phyloP scores from a whole-genome alignment of 2,329 filamentous ascomycete species.

The Onygenales sp. region DNA sequence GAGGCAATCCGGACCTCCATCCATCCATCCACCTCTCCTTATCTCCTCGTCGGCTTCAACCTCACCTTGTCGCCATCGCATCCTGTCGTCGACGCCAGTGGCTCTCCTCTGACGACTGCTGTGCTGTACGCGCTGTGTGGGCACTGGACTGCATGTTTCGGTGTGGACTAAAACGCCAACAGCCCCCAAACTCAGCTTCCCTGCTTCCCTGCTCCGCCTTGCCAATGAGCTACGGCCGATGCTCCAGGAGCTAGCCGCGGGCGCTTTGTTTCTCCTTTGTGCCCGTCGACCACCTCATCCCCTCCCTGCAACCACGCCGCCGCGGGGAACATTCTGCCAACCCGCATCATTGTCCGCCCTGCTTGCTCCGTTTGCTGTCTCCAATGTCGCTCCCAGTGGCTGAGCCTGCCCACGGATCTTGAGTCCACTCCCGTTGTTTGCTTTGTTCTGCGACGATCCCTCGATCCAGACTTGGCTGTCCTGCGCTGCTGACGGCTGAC shows the following conservation, averaged over 20 bases:
- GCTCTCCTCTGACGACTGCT: too few relatives aligned
- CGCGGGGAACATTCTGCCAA: not conserved
- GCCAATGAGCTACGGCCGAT: not conserved
- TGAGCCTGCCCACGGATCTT: not conserved
- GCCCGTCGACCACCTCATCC: slow-evolving; percentile 3
- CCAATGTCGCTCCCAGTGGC: slow-evolving; percentile 2
- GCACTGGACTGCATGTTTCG: too few relatives aligned
- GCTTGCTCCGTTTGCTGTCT: not conserved
- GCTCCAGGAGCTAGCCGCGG: slow-evolving; percentile 1
- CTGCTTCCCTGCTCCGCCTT: not conserved
- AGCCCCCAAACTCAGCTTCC: not conserved
- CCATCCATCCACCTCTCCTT: too few relatives aligned
- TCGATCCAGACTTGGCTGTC: not conserved
- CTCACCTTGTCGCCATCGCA: too few relatives aligned
- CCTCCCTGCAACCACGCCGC: not conserved
- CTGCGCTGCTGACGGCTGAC: not conserved
- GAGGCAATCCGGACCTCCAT: too few relatives aligned
- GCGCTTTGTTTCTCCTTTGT: slow-evolving; percentile 1
- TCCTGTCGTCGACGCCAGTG: too few relatives aligned
- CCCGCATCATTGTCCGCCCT: not conserved
- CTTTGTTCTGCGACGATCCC: slow-evolving; percentile 1
- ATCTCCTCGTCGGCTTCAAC: too few relatives aligned
- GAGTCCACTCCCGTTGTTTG: not conserved
- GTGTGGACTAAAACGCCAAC: not conserved
- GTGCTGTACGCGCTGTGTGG: too few relatives aligned